These are phyloP conservation scores for Spathaspora sp. DNA, from an alignment of 1,139 yeast genomes.

Conservation along the genomic window DNA sequence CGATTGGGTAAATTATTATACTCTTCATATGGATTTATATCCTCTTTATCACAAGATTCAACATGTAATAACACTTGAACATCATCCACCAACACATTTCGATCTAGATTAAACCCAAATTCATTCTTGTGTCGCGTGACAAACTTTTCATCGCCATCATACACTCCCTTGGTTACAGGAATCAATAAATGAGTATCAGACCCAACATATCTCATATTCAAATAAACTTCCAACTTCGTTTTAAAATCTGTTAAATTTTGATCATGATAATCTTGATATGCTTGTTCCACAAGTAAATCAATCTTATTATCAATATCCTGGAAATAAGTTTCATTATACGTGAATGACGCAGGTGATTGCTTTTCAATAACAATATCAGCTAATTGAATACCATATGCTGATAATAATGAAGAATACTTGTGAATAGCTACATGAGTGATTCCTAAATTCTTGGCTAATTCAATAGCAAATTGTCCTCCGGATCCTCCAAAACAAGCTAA, in stretches of 20 bases:
- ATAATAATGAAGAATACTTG: slow-evolving; percentile 43
- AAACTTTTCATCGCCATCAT: slow-evolving; percentile 26
- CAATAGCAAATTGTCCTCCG: slow-evolving; percentile 47
- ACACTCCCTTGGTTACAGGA: slow-evolving; percentile 20
- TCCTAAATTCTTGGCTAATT: slow-evolving; percentile 40
- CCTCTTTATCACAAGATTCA: slow-evolving; percentile 29
- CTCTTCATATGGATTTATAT: slow-evolving; percentile 37
- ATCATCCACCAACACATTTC: slow-evolving; percentile 73
- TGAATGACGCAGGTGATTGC: slow-evolving; percentile 54
- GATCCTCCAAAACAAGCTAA: slow-evolving; percentile 49
- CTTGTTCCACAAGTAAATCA: slow-evolving; percentile 23
- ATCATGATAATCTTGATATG: slow-evolving; percentile 30
- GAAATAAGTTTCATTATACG: slow-evolving; percentile 21
- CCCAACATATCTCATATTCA: slow-evolving; percentile 82
- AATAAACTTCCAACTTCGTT: slow-evolving; percentile 54
- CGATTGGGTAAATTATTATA: slow-evolving; percentile 14
- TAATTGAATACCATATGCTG: slow-evolving; percentile 45
- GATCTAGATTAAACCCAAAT: slow-evolving; percentile 42
- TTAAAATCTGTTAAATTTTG: slow-evolving; percentile 28
- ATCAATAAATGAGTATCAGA: slow-evolving; percentile 86
- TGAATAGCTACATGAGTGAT: slow-evolving; percentile 41
- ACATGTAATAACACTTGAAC: slow-evolving; percentile 55
- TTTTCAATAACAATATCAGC: slow-evolving; percentile 58
- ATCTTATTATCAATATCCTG: slow-evolving; percentile 25
- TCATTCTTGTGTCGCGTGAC: slow-evolving; percentile 34